Percentiles rank a stretch among this genome's conserved stretches.
Evolutionary conservation across 2,329 filamentous ascomycete species (phyloP).

Genomic region (Clonostachys sp.): DNA sequence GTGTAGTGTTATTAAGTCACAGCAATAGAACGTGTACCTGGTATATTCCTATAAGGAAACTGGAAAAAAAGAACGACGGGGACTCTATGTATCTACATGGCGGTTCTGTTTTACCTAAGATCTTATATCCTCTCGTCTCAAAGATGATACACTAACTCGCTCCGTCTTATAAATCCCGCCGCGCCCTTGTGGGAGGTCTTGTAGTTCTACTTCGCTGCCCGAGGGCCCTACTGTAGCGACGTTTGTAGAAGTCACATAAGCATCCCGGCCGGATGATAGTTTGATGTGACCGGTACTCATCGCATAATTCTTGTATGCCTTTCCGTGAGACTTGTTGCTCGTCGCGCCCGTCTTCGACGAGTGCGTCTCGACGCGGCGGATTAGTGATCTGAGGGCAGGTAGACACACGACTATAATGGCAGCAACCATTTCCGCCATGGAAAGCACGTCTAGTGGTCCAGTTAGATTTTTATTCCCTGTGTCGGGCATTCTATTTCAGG

Average conservation of each 20-base stretch:
- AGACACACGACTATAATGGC: conserved; percentile 12
- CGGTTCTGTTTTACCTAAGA: no score
- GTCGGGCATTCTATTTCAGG: neutral
- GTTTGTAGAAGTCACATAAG: conserved; percentile 5
- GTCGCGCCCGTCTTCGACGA: conserved; percentile 3
- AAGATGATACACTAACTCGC: conserved; percentile 10
- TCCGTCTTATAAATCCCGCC: conserved; percentile 11
- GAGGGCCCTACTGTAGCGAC: conserved; percentile 6
- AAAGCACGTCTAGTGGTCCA: conserved; percentile 7
- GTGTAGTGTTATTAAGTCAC: no score
- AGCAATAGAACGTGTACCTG: no score
- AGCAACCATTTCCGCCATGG: conserved; percentile 10
- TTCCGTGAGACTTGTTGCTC: neutral
- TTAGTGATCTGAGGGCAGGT: conserved; percentile 10
- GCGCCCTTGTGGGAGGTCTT: conserved; percentile 3
- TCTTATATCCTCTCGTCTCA: conserved; percentile 4
- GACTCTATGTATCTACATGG: no score
- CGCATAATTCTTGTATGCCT: conserved; percentile 2
- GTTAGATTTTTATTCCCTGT: neutral
- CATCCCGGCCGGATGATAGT: conserved; percentile 10
- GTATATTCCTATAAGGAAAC: no score
- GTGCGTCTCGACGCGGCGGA: conserved; percentile 6
- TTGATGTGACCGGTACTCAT: conserved; percentile 8
- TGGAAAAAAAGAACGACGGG: no score
- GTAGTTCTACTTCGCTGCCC: conserved; percentile 11